Percentiles rank a stretch among this genome's conserved stretches.
phyloP scores from a whole-genome alignment of 2,329 filamentous ascomycete species.

The Aureobasidium leucospermi region DNA sequence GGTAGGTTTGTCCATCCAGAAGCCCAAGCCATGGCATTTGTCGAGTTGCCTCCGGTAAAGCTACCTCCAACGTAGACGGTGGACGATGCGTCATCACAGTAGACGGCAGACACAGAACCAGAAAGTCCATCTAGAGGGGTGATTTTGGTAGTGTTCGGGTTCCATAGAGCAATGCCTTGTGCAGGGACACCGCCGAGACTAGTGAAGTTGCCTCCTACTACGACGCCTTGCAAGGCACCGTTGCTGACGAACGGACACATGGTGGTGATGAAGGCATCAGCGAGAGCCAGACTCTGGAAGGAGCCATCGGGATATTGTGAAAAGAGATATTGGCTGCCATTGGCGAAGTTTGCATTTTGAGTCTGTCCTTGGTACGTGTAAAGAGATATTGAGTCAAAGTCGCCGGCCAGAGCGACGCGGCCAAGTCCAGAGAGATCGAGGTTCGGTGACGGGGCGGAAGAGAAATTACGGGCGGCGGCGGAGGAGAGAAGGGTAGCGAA shows the following conservation, averaged over 20 bases:
- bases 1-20: conserved; percentile 71
- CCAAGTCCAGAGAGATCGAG: conserved; percentile 75
- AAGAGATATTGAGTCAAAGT: conserved; percentile 86
- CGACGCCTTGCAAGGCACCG: conserved; percentile 62
- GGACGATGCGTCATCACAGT: conserved; percentile 69
- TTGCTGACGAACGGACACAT: conserved; percentile 76
- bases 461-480: conserved; percentile 37
- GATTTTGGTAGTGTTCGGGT: conserved; percentile 62
- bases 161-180: conserved; percentile 71
- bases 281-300: conserved; percentile 65
- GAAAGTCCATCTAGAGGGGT: conserved; percentile 71
- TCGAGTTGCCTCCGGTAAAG: conserved; percentile 72
- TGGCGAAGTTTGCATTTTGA: conserved; percentile 57
- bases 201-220: conserved; percentile 93
- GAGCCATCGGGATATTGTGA: conserved; percentile 78
- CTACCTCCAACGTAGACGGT: conserved; percentile 88
- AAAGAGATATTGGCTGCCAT: conserved; percentile 76
- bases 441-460: conserved; percentile 57
- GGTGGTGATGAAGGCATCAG: conserved; percentile 68
- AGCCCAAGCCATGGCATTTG: conserved; percentile 82
- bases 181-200: conserved; percentile 69
- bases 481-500: conserved; percentile 1
- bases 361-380: conserved; percentile 80
- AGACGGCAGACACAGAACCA: conserved; percentile 72
- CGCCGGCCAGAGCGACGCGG: conserved; percentile 74